Base-by-base conservation (phyloP, 2,329 filamentous ascomycete genomes). In the Neofusicoccum ribis region DNA sequence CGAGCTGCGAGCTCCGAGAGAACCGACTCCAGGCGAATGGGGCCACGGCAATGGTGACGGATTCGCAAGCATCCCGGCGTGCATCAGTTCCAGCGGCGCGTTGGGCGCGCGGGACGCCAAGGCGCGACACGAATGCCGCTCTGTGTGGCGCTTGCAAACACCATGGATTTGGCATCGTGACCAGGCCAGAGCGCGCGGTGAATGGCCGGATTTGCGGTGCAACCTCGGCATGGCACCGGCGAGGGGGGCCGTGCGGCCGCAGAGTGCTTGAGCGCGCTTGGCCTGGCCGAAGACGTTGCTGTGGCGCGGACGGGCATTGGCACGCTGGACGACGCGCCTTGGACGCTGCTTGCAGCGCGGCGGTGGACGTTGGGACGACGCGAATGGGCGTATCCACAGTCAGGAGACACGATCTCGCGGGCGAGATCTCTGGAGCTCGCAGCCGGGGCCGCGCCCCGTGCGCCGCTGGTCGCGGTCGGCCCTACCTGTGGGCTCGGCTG, bases 111-210 rank as follows among this genome's bases (percentile, higher is more conserved):
- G 31, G 15, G 2, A 37, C 20, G 51, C 51, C 51, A 41, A 54
- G 52, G 6, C 23, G 39, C 23, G 39, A 58, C 23, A 58, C 52
- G 52, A 58, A n/a, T 58, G 39, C 52, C 52, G 52, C 39, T 43
- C 15, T 36, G 41, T 47, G 56, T 47, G 56, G 56, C 56, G 56
- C 56, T 23, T 15, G 6, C 37, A 60, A 60, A 60, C 56, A 60
- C 56, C 56, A 60, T 23, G 27, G 41, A 43, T n/a, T 39, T n/a
- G 41, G 56, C 27, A 60, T 60, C 56, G 56, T 60, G 56, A 60
- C 56, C 56, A 23, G 56, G 41, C 56, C 23, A n/a, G 23, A 5
- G 56, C 27, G 56, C 23, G 52, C 52, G 52, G 37, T 58, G 52
- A 58, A 44, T 44, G 52, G 52, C 52, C 52, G 9, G 27, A 6